Evolutionary conservation across 2,329 filamentous ascomycete species (phyloP).

Genomic region (Microdochium nivale): DNA sequence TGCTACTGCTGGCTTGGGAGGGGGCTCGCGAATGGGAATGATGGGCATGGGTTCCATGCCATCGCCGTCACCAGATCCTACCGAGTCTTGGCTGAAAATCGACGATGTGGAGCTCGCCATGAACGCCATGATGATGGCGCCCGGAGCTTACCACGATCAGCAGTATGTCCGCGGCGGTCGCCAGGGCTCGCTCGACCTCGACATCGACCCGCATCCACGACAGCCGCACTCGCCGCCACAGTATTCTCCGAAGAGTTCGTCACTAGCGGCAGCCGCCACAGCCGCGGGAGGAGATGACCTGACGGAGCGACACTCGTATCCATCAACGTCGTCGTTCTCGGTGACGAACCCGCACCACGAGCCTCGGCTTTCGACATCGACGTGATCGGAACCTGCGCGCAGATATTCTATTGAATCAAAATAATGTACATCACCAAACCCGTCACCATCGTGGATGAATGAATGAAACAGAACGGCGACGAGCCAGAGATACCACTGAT

Average conservation of each 20-base stretch:
- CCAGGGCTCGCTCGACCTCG: background rate
- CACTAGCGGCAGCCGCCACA: background rate
- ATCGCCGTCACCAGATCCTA: constrained; percentile 2
- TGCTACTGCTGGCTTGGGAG: background rate
- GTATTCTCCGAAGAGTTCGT: background rate
- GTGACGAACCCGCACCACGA: background rate
- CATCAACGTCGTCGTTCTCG: background rate
- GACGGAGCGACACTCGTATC: background rate
- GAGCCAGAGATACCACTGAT: no score
- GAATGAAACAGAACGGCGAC: no score
- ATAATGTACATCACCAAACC: no score
- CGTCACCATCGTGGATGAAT: no score
- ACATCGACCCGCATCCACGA: background rate
- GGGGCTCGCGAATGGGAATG: background rate
- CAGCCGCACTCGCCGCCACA: background rate
- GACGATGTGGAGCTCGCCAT: constrained; percentile 6
- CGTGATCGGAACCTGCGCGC: background rate
- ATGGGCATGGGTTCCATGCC: constrained; percentile 1
- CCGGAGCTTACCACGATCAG: background rate
- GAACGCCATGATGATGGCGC: background rate
- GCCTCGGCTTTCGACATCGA: background rate
- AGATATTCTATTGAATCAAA: no score
- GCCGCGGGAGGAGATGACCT: background rate
- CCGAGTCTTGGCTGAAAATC: constrained; percentile 15
- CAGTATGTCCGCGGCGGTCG: background rate